Percentiles rank a stretch among this genome's conserved stretches.
These are phyloP conservation scores for Calonectria pteridis DNA, from an alignment of 2,329 filamentous ascomycete species.

Conservation along the genomic window DNA sequence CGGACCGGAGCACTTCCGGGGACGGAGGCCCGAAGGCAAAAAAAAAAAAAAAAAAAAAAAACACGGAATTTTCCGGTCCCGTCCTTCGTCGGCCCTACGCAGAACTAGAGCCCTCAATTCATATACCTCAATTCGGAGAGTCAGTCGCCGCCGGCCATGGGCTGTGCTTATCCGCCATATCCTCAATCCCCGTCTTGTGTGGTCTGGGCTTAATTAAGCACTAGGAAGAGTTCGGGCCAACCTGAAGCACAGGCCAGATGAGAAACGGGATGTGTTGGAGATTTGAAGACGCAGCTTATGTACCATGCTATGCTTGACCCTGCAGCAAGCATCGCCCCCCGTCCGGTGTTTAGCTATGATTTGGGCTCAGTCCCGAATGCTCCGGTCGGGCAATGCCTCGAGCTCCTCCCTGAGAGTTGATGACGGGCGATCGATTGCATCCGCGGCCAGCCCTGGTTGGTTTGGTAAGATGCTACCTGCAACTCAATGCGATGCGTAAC, in stretches of 20 bases:
- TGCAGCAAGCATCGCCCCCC: slow-evolving; percentile 24
- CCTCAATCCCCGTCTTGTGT: slow-evolving; percentile 16
- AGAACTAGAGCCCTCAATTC: neutral
- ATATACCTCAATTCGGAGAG: neutral
- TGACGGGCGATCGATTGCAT: slow-evolving; percentile 15
- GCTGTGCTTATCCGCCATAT: slow-evolving; percentile 3
- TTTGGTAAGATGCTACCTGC: slow-evolving; percentile 34
- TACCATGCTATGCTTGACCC: slow-evolving; percentile 15
- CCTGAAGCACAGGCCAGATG: slow-evolving; percentile 34
- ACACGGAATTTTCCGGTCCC: slow-evolving; percentile 8
- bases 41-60: neutral
- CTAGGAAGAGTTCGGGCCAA: slow-evolving; percentile 30
- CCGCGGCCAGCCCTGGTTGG: slow-evolving; percentile 24
- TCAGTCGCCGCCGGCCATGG: neutral
- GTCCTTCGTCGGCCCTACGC: neutral
- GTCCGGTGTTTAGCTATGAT: slow-evolving; percentile 28
- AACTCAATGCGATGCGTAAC: slow-evolving; percentile 33
- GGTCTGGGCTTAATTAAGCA: slow-evolving; percentile 26
- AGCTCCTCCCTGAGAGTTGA: neutral
- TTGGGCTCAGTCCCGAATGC: slow-evolving; percentile 28
- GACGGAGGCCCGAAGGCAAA: slow-evolving; percentile 4
- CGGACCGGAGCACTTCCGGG: slow-evolving; percentile 26
- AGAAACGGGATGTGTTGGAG: slow-evolving; percentile 29
- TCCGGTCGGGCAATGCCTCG: slow-evolving; percentile 21
- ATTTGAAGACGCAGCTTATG: slow-evolving; percentile 20